Evolutionary conservation across 805 yeast genomes (phyloP).

Genomic region (Scheffersomyces amazonensis): DNA sequence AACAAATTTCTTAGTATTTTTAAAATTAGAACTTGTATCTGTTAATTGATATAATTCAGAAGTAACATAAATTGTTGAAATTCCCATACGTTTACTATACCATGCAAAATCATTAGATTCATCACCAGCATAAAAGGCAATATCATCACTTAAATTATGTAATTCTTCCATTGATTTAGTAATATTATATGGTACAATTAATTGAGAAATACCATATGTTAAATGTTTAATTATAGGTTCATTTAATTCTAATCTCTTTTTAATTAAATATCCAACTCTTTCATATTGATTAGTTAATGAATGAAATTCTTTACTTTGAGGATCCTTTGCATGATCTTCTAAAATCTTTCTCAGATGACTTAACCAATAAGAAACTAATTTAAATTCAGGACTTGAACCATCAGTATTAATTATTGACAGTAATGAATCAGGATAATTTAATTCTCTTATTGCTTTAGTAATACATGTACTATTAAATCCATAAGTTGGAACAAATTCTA

Average conservation of each 20-base stretch:
- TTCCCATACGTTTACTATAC: conserved; percentile 81
- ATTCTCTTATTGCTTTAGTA: conserved; percentile 44
- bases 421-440: conserved; percentile 52
- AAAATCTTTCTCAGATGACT: conserved; percentile 41
- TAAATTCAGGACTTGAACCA: conserved; percentile 53
- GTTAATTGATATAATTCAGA: conserved; percentile 78
- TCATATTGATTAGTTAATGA: conserved; percentile 33
- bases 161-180: conserved; percentile 61
- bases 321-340: conserved; percentile 23
- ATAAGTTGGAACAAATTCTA: conserved; percentile 43
- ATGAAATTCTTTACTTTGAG: conserved; percentile 25
- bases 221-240: conserved; percentile 42
- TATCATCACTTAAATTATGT: conserved; percentile 76
- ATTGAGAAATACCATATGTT: conserved; percentile 53
- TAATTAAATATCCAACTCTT: conserved; percentile 43
- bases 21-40: conserved; percentile 57
- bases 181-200: conserved; percentile 65
- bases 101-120: conserved; percentile 78
- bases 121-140: conserved; percentile 79
- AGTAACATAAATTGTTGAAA: conserved; percentile 68
- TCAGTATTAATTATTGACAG: conserved; percentile 33
- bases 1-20: conserved; percentile 63
- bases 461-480: conserved; percentile 54
- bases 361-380: conserved; percentile 52
- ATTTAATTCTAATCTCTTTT: conserved; percentile 53